phyloP scores from a whole-genome alignment of 1,284 basidiomycete genomes.

The Schizophyllum amplum region DNA sequence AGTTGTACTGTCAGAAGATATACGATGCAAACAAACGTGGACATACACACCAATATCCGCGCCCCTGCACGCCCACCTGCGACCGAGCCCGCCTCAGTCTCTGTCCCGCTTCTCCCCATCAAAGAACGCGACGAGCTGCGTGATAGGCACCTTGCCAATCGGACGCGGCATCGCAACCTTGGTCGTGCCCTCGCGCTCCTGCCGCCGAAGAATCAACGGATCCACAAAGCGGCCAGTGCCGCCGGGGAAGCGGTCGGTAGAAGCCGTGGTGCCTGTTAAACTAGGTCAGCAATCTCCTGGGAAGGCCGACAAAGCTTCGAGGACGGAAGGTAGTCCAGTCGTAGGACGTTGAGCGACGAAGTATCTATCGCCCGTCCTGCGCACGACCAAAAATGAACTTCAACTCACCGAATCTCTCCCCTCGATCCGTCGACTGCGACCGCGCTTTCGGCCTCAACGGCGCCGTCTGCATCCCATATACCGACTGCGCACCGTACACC shows the following conservation, averaged over 20 bases:
- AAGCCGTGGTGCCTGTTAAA: not conserved
- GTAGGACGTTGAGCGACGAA: no score
- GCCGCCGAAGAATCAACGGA: slow-evolving; percentile 58
- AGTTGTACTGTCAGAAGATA: no score
- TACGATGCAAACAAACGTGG: no score
- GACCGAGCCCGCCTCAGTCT: no score
- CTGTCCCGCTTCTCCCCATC: no score
- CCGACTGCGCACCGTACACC: slow-evolving; percentile 28
- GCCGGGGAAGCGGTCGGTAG: slow-evolving; percentile 12
- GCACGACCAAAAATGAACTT: no score
- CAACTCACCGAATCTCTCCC: slow-evolving; percentile 10
- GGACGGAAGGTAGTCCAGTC: no score
- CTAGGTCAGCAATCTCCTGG: no score
- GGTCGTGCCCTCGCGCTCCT: slow-evolving; percentile 40
- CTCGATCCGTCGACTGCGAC: slow-evolving; percentile 46
- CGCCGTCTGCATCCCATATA: slow-evolving; percentile 19
- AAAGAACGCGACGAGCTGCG: slow-evolving; percentile 75
- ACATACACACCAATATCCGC: no score
- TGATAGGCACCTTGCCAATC: slow-evolving; percentile 63
- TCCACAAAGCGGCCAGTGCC: slow-evolving; percentile 52
- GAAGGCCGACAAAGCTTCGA: no score
- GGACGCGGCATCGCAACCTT: slow-evolving; percentile 35
- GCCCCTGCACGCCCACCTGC: no score
- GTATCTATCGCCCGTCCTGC: no score
- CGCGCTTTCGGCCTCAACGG: slow-evolving; percentile 40